Base-by-base conservation (phyloP, 345 rosid genomes). In the Salix arbutifolia region DNA sequence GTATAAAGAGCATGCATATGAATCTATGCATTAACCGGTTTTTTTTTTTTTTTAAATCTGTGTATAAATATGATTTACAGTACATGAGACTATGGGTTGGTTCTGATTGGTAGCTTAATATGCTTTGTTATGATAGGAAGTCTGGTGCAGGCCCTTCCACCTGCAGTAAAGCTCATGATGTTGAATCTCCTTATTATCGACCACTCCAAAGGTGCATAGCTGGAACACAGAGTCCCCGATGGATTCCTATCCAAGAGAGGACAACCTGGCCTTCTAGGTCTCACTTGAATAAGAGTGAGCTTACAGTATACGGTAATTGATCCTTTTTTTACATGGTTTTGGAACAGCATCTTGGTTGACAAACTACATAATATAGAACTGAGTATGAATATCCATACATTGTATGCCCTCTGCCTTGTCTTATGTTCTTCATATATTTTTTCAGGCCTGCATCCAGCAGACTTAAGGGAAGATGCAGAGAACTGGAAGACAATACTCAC, bases 251-350 rank as follows among this genome's bases (percentile, higher is more conserved):
- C 81, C 89, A 89, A 80, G 87, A 79, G 80, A 89, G 90, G 85
- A 83, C 74, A 79, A 85, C 86, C 37, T 96, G 99, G 99, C 99
- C 99, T 75, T 79, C 88, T 75, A 89, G 98, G 82, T 87, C 94
- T 83, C 79, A 82, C 76, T 81, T 96, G 82, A 89, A 88, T 85
- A 90, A 88, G 80, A 86, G 83, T 31, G 97, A 96, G 83, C 88
- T 94, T 79, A 92, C 91, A 79, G 33, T 90, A 71, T 90, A 92
- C 71, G 97, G 99, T 96, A 86, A 79, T 76, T 38, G 5, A 60
- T 60, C 16, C 30, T n/a, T 13, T 73, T 28, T 66, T 53, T 17
- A 48, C 65, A 48, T 67, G 38, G 31, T 37, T 67, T 53, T 67
- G 28, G 35, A 31, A 62, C 60, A 23, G 37, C 17, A 44, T 62